These are phyloP conservation scores for Parietichytrium sp. DNA, from an alignment of 108 stramenopile genomes.

Conservation along the genomic window DNA sequence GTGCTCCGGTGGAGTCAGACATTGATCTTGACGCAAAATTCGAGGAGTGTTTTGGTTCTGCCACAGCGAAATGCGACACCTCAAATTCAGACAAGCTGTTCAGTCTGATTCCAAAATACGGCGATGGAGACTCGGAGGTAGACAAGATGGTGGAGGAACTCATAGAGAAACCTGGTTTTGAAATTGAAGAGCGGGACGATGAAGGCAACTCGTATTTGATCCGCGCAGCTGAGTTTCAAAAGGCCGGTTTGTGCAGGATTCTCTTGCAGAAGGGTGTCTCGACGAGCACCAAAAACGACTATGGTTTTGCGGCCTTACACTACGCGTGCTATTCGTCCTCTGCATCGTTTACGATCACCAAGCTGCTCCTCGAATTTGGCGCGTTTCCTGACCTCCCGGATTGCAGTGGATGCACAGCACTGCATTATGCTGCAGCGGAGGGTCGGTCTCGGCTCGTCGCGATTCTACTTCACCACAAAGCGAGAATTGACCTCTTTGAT, in stretches of 20 bases:
- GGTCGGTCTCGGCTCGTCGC: background rate
- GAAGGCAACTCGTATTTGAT: background rate
- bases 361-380: background rate
- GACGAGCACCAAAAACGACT: background rate
- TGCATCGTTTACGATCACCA: background rate
- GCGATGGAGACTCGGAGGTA: too few species aligned
- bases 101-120: too few species aligned
- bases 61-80: too few species aligned
- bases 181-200: background rate
- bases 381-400: background rate
- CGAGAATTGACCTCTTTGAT: background rate
- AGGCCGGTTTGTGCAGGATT: background rate
- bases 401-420: background rate
- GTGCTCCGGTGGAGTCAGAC: too few species aligned
- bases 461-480: background rate
- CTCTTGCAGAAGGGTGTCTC: background rate
- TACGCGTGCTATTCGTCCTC: constrained; percentile 19
- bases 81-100: too few species aligned
- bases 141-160: too few species aligned
- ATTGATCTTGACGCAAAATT: too few species aligned
- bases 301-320: constrained; percentile 1
- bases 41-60: too few species aligned
- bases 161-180: too few species aligned
- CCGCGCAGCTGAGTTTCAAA: background rate
- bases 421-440: constrained; percentile 16